Percentiles rank a stretch among this genome's conserved stretches.
Conservation (phyloP, 768 basidiomycete species). For the Gautieria morchelliformis region DNA sequence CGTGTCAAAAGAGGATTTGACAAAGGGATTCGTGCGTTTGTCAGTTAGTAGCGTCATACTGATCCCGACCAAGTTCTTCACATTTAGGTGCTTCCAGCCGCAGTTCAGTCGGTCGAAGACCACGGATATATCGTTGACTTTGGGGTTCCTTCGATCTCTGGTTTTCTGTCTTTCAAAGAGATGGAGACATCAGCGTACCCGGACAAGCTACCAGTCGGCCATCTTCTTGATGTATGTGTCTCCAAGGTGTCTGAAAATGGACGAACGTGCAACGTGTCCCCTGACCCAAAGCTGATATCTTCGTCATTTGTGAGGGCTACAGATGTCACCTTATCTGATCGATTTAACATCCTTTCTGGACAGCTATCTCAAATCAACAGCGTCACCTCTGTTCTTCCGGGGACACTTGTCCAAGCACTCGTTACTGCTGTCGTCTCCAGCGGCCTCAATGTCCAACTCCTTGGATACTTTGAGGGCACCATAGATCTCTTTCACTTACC, state of each 20-base stretch:
- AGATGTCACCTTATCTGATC: not conserved
- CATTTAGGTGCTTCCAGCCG: constrained; percentile 60
- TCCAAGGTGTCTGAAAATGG: constrained; percentile 63
- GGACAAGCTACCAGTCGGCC: constrained; percentile 47
- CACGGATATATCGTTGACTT: constrained; percentile 89
- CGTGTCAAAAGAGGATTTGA: constrained; percentile 69
- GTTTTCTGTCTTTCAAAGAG: constrained; percentile 79
- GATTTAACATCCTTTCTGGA: not conserved
- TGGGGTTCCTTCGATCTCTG: constrained; percentile 67
- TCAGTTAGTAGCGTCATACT: constrained; percentile 4
- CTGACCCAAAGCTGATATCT: constrained; percentile 39
- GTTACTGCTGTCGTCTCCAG: constrained; percentile 64
- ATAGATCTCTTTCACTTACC: constrained; percentile 73
- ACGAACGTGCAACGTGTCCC: constrained; percentile 63
- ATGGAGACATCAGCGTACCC: constrained; percentile 29
- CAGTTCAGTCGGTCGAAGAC: constrained; percentile 82
- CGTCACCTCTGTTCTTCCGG: constrained; percentile 78
- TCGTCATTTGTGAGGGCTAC: constrained; percentile 41
- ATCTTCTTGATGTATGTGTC: constrained; percentile 59
- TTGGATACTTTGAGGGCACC: constrained; percentile 89
- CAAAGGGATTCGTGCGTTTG: constrained; percentile 59
- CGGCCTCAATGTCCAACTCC: constrained; percentile 80
- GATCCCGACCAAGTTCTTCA: constrained; percentile 10
- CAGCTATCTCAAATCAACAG: constrained; percentile 72
- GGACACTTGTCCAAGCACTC: constrained; percentile 69